phyloP scores from a whole-genome alignment of 2,329 filamentous ascomycete species.

The Stemphylium vesicarium region DNA sequence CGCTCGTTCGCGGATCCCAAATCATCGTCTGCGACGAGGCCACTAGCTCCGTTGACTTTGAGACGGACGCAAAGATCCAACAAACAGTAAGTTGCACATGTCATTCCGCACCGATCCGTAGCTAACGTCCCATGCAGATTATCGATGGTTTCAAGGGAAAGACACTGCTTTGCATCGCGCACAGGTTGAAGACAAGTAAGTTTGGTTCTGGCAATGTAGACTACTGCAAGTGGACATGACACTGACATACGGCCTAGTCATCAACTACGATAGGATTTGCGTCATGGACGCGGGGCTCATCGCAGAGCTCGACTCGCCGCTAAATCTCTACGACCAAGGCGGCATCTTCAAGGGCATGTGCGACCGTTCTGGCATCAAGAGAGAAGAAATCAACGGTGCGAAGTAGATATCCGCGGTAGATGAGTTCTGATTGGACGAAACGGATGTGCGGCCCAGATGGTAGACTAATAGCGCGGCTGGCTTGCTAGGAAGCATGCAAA shows the following conservation, averaged over 20 bases:
- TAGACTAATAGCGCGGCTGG: slow-evolving; percentile 22
- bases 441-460: slow-evolving; percentile 20
- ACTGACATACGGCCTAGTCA: slow-evolving; percentile 59
- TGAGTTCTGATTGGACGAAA: slow-evolving; percentile 6
- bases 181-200: slow-evolving; percentile 75
- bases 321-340: slow-evolving; percentile 72
- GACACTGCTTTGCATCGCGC: slow-evolving; percentile 91
- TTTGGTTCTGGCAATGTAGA: not conserved
- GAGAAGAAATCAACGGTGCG: slow-evolving; percentile 54
- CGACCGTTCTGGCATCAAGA: slow-evolving; percentile 77
- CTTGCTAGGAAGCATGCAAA: slow-evolving; percentile 8
- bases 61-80: slow-evolving; percentile 96
- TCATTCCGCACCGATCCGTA: not conserved
- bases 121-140: slow-evolving; percentile 76
- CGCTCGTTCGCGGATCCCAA: slow-evolving; percentile 82
- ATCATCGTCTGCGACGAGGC: slow-evolving; percentile 99
- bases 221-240: not conserved
- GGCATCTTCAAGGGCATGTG: slow-evolving; percentile 92
- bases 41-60: slow-evolving; percentile 68
- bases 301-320: slow-evolving; percentile 81
- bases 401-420: slow-evolving; percentile 8
- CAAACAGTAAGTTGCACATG: slow-evolving; percentile 70
- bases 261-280: slow-evolving; percentile 92
- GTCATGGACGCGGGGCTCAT: slow-evolving; percentile 93
- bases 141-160: slow-evolving; percentile 82